These are phyloP conservation scores for Saccharata proteae DNA, from an alignment of 2,329 filamentous ascomycete species.

Conservation along the genomic window DNA sequence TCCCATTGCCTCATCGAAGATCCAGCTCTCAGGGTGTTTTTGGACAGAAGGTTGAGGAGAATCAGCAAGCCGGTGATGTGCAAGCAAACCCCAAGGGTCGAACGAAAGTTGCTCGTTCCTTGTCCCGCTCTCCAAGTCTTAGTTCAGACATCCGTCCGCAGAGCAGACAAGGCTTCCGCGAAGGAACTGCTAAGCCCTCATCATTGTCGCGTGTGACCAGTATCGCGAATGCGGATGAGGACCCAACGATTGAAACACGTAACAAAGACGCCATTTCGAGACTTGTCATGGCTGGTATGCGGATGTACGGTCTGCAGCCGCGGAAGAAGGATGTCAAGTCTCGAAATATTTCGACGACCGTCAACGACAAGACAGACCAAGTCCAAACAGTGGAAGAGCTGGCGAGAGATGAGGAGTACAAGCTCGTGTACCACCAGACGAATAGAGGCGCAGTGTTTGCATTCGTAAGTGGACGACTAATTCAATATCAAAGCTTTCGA, in stretches of 20 bases:
- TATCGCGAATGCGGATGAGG: constrained; percentile 13
- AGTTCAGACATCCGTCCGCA: constrained; percentile 3
- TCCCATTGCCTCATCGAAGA: too few relatives aligned
- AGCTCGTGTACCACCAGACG: constrained; percentile 39
- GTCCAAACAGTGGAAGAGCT: constrained; percentile 18
- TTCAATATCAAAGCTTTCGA: constrained; percentile 1
- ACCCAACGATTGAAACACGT: constrained; percentile 23
- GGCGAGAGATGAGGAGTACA: constrained; percentile 38
- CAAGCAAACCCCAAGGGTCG: constrained; percentile 13
- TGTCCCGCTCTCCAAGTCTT: constrained; percentile 7
- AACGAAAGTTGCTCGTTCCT: neutral
- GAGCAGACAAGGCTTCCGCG: constrained; percentile 19
- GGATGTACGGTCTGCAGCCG: constrained; percentile 37
- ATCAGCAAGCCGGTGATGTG: constrained; percentile 19
- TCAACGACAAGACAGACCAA: neutral
- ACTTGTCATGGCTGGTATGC: constrained; percentile 42
- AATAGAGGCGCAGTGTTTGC: constrained; percentile 38
- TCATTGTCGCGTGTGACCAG: constrained; percentile 23
- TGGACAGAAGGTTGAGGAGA: too few relatives aligned
- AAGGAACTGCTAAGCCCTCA: constrained; percentile 17
- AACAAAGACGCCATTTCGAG: constrained; percentile 40
- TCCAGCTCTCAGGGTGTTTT: too few relatives aligned
- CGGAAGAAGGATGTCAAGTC: constrained; percentile 18
- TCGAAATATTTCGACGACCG: constrained; percentile 1
- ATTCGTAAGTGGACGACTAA: constrained; percentile 20